Evolutionary conservation across 169 alveolate species (phyloP), one percentile per base, ranked within the genome.

Genomic region (Plasmodium reichenowi): DNA sequence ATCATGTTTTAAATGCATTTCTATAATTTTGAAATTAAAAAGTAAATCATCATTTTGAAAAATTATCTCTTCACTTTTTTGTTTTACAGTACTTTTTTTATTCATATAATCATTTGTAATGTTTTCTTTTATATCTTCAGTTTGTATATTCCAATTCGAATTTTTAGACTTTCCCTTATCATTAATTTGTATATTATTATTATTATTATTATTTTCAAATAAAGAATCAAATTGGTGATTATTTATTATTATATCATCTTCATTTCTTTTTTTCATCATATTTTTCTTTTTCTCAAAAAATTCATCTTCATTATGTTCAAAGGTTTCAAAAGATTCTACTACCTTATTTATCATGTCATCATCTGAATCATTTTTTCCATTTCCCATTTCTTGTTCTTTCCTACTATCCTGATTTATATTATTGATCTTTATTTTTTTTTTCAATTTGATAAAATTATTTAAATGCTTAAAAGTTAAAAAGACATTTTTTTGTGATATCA

Each of bases 401-500:
- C 17, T 66, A 26, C 32, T 17, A 0, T n/a, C 60, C 20, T 50
- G 59, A 15, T 56, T 48, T 32, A 8, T 56, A 43, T 9, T 0
- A 22, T 52, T 32, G 1, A 32, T 4, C 9, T 32, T 32, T 3
- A 3, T 32, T 32, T 32, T 32, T 52, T 80, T 80, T 68, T 60
- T 80, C 13, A 80, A 48, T 38, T 67, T 56, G 66, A 80, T 67
- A 68, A 80, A 80, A 20, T 68, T 80, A 60, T 80, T 80, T 26
- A 80, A 80, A 38, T 80, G 64, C 13, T 47, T 80, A 58, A 80
- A 80, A 45, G 52, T 54, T 68, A 67, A 26, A 62, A 80, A 68
- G 38, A 80, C 68, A 80, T 80, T 80, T 80, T 68, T 80, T 29
- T 80, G 90, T 45, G 90, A 80, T 67, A 80, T 80, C 60, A 80